Base-by-base conservation (phyloP, 371 early-diverging fungal genomes). In the Mucor racemosus region DNA sequence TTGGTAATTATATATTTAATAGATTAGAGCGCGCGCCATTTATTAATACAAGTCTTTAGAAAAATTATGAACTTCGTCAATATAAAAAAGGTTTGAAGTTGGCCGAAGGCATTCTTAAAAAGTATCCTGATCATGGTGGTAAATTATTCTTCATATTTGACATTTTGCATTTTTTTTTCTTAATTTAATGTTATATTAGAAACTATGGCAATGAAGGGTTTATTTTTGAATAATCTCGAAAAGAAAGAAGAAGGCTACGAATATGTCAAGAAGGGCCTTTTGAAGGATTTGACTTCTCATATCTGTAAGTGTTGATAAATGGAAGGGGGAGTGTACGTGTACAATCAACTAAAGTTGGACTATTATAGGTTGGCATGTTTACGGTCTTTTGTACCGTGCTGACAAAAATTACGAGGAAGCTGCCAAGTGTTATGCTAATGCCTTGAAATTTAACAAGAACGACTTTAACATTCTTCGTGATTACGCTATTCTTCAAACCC, bases 371-470 rank as follows among this genome's bases (percentile, higher is more conserved):
- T 99, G 99, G 99, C 98, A 99, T 72, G 95, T 98, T 11, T 94
- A 89, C 71, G 99, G 99, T 36, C 79, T 99, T 41, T 75, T 96
- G 67, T 86, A 97, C 71, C 92, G 98, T 44, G 85, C 87, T 21
- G 98, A 97, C 76, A 92, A 91, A 76, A 96, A 98, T 76, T 97
- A 95, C 73, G 94, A 88, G 57, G 96, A 98, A 78, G 96, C 97
- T 3, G 80, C 92, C 50, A 95, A 93, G 76, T 95, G 97, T 75
- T 99, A 97, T 77, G 80, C 86, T 10, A 87, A 94, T 54, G 95
- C 99, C 14, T 82, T 97, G 50, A 93, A 90, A 68, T 89, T 86
- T 62, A 96, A 99, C 80, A 92, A 93, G 86, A 92, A 95, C 44
- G 97, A 97, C 77, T 76, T 93, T 60, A 93, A 94, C 69, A 97